Conservation (phyloP, 2,329 filamentous ascomycete species). For the Venturia pyrina region DNA sequence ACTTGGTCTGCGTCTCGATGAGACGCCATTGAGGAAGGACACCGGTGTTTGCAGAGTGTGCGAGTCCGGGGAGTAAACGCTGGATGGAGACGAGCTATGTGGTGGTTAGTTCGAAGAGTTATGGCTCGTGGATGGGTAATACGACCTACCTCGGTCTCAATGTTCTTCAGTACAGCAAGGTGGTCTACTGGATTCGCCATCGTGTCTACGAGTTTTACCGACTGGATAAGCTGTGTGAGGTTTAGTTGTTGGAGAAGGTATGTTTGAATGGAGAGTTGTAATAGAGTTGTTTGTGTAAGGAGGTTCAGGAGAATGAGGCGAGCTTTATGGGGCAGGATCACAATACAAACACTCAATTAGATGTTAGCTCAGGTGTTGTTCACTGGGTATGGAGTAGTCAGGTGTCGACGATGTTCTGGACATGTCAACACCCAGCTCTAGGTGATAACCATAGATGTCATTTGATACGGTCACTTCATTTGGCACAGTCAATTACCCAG, state of each 20-base stretch:
- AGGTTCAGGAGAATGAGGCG: neutral
- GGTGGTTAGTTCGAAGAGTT: neutral
- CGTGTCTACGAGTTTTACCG: no score
- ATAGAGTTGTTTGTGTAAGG: neutral
- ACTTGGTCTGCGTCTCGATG: neutral
- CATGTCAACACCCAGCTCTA: neutral
- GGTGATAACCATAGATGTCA: no score
- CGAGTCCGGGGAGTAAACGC: neutral
- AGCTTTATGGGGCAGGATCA: neutral
- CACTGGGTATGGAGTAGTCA: neutral
- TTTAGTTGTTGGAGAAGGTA: neutral
- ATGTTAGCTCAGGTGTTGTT: neutral
- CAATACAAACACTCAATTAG: neutral
- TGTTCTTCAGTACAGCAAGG: neutral
- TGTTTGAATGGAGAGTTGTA: neutral
- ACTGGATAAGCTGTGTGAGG: no score
- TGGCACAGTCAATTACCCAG: neutral
- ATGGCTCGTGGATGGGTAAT: neutral
- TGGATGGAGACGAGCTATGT: neutral
- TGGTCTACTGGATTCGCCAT: neutral
- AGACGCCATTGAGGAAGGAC: neutral
- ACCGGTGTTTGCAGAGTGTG: neutral
- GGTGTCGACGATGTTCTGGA: neutral
- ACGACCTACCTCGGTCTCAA: neutral
- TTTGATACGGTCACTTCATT: no score